Percentiles rank a stretch among this genome's conserved stretches.
These are phyloP conservation scores for Phytophthora uliginosa DNA, from an alignment of 352 stramenopile genomes.

Conservation along the genomic window DNA sequence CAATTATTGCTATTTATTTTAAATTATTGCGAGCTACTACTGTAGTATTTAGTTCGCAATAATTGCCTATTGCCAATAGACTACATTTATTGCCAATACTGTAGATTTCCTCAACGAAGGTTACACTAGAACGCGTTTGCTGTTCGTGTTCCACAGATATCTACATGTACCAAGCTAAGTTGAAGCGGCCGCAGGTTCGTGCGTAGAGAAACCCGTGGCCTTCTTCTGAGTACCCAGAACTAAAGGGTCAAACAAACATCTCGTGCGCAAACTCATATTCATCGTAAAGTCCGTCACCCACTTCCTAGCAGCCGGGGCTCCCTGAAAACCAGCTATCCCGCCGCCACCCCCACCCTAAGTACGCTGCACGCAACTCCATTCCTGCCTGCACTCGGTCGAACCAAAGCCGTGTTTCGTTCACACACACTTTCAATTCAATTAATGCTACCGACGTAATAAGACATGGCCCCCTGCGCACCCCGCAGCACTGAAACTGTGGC, in stretches of 20 bases:
- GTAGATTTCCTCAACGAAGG: too few species aligned
- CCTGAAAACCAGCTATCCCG: not conserved
- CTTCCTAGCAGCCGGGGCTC: not conserved
- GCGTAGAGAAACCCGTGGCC: too few species aligned
- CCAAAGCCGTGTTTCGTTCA: constrained; percentile 42
- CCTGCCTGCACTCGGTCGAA: not conserved
- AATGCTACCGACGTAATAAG: constrained; percentile 53
- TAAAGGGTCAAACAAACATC: not conserved
- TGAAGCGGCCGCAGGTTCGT: not conserved
- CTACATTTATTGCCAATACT: too few species aligned
- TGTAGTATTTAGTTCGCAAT: too few species aligned
- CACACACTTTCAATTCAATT: constrained; percentile 47
- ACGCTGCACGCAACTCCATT: not conserved
- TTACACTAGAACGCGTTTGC: not conserved
- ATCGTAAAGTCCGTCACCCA: not conserved
- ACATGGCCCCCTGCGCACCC: constrained; percentile 27
- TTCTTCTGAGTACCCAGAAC: not conserved
- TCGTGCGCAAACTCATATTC: constrained; percentile 1
- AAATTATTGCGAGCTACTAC: too few species aligned
- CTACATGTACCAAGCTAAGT: not conserved
- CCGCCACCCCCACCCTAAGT: constrained; percentile 13
- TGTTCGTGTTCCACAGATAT: not conserved
- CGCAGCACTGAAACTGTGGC: not conserved
- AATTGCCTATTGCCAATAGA: too few species aligned
- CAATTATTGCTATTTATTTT: too few species aligned